These are phyloP conservation scores for Fusarium denticulatum DNA, from an alignment of 2,329 filamentous ascomycete species.

Conservation along the genomic window DNA sequence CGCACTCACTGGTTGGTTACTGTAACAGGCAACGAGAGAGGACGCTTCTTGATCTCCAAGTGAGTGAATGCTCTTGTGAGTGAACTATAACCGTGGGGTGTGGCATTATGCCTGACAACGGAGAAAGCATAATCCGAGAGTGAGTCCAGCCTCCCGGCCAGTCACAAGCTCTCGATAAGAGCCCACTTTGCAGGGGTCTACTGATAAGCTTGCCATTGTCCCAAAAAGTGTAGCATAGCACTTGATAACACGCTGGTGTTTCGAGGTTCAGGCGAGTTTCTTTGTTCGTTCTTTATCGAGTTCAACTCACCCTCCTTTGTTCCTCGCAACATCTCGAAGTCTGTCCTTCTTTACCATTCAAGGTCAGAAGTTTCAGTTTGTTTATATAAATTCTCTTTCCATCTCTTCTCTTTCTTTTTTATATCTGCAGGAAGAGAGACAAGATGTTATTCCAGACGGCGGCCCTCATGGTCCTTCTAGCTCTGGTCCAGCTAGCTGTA, in stretches of 20 bases:
- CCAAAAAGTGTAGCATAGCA: constrained; percentile 33
- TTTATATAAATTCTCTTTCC: neutral
- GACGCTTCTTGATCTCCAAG: neutral
- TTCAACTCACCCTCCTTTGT: constrained; percentile 2
- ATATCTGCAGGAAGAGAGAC: constrained; percentile 20
- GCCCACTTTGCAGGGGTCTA: constrained; percentile 11
- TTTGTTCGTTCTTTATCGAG: constrained; percentile 16
- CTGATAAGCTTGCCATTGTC: constrained; percentile 29
- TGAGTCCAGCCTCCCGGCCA: constrained; percentile 30
- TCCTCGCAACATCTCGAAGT: constrained; percentile 6
- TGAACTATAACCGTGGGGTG: neutral
- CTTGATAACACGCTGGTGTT: constrained; percentile 52
- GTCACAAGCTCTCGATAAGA: constrained; percentile 38
- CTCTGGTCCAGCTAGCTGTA: constrained; percentile 63
- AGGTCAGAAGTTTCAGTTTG: constrained; percentile 3
- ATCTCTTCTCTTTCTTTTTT: neutral
- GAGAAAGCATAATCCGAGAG: constrained; percentile 21
- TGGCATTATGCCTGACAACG: neutral
- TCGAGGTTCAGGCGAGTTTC: constrained; percentile 21
- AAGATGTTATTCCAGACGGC: constrained; percentile 64
- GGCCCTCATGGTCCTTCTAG: constrained; percentile 62
- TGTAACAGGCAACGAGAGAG: neutral
- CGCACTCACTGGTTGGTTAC: neutral
- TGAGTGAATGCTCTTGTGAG: neutral
- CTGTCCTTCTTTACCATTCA: neutral